A percentile compares a stretch with the other conserved stretches of the same genome.
Conservation (phyloP, 192 early-diverging fungal species). For the Obelidium mucronatum region DNA sequence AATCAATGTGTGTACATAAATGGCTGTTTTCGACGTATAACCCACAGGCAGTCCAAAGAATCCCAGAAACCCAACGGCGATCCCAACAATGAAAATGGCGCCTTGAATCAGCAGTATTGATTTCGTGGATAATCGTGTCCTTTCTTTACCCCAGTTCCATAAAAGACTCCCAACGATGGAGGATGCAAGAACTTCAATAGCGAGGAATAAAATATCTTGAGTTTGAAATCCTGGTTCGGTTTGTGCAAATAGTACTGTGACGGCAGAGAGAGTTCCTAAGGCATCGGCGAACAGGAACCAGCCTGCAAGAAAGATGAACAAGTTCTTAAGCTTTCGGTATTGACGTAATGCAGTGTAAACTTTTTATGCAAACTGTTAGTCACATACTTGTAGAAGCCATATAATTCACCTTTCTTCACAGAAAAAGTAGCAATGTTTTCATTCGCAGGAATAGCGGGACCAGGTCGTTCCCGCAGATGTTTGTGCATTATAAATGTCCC, state of each 20-base stretch:
- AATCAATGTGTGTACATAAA: slow-evolving; percentile 64
- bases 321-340: slow-evolving; percentile 17
- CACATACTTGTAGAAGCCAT: neutral
- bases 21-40: slow-evolving; percentile 55
- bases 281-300: slow-evolving; percentile 37
- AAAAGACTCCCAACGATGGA: slow-evolving; percentile 22
- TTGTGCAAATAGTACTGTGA: slow-evolving; percentile 47
- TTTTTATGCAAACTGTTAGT: neutral
- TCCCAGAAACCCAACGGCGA: slow-evolving; percentile 69
- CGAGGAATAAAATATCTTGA: slow-evolving; percentile 29
- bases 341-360: slow-evolving; percentile 17
- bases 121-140: slow-evolving; percentile 50
- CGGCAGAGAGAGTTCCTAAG: slow-evolving; percentile 7
- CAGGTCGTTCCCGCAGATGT: slow-evolving; percentile 13
- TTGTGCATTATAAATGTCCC: neutral
- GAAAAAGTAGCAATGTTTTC: slow-evolving; percentile 34
- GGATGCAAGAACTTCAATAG: slow-evolving; percentile 14
- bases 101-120: slow-evolving; percentile 61
- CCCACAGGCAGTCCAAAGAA: slow-evolving; percentile 62
- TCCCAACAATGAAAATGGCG: slow-evolving; percentile 55
- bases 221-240: slow-evolving; percentile 53
- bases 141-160: slow-evolving; percentile 13
- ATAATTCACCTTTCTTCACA: slow-evolving; percentile 23
- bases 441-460: slow-evolving; percentile 45
- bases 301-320: slow-evolving; percentile 46